Conservation (phyloP, 129 eudicot species). For the Helianthus tuberosus region DNA sequence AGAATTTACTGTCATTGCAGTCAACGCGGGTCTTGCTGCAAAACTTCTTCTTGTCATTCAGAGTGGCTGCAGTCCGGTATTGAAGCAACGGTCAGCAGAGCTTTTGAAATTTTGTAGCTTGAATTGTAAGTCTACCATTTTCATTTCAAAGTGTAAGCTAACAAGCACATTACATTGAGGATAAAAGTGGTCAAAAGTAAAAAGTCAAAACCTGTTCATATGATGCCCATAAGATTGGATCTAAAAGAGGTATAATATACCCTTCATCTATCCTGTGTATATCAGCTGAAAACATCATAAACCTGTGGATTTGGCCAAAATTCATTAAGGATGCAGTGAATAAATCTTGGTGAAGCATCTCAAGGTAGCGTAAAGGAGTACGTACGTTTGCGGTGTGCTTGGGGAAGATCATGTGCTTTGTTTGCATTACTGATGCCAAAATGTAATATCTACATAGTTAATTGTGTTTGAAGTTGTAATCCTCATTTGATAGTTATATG, state of each 20-base stretch:
- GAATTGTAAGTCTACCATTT: not conserved
- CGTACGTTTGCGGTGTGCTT: constrained; percentile 15
- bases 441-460: constrained; percentile 4
- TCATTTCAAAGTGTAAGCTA: constrained; percentile 16
- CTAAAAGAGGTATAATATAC: constrained; percentile 21
- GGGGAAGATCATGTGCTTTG: constrained; percentile 17
- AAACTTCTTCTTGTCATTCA: constrained; percentile 22
- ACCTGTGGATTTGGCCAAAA: constrained; percentile 11
- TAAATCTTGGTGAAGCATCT: constrained; percentile 5
- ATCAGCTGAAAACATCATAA: constrained; percentile 10
- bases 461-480: constrained; percentile 27
- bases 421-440: constrained; percentile 10
- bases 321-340: constrained; percentile 5
- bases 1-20: not conserved
- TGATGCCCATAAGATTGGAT: constrained; percentile 17
- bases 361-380: constrained; percentile 7
- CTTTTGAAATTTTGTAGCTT: not conserved
- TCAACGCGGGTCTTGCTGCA: constrained; percentile 29
- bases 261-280: constrained; percentile 34
- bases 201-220: constrained; percentile 6
- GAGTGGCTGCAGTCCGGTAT: constrained; percentile 3
- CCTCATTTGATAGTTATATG: not conserved
- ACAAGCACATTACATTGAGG: constrained; percentile 50
- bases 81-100: constrained; percentile 6
- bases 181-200: constrained; percentile 17